These are phyloP conservation scores for Trichophyton schoenleinii DNA, from an alignment of 2,329 filamentous ascomycete genomes.

Conservation along the genomic window DNA sequence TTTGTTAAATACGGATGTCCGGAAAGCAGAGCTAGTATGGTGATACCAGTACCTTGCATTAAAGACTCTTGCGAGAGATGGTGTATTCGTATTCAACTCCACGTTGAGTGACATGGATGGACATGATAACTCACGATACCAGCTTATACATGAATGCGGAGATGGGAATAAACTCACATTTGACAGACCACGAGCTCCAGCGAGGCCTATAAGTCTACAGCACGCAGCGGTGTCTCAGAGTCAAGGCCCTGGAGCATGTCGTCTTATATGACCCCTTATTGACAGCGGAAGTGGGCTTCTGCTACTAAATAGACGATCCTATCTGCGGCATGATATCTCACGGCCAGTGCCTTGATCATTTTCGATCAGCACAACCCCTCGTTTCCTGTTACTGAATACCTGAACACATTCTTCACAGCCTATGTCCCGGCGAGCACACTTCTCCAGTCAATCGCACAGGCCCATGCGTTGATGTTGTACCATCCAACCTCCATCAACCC, in stretches of 20 bases:
- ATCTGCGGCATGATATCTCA: background rate
- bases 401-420: background rate
- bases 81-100: background rate
- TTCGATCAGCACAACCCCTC: background rate
- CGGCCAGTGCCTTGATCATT: background rate
- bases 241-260: background rate
- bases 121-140: background rate
- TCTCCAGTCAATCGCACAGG: conserved; percentile 7
- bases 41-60: background rate
- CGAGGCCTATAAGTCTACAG: background rate
- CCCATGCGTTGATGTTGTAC: conserved; percentile 5
- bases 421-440: background rate
- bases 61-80: background rate
- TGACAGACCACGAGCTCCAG: background rate
- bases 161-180: background rate
- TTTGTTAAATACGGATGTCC: background rate
- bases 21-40: background rate
- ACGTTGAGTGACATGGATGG: background rate
- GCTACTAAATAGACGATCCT: background rate
- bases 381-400: background rate
- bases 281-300: background rate
- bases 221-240: background rate
- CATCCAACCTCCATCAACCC: background rate
- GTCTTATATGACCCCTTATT: background rate
- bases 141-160: background rate